Conservation (phyloP, 805 yeast species). For the Komagataella mondaviorum region DNA sequence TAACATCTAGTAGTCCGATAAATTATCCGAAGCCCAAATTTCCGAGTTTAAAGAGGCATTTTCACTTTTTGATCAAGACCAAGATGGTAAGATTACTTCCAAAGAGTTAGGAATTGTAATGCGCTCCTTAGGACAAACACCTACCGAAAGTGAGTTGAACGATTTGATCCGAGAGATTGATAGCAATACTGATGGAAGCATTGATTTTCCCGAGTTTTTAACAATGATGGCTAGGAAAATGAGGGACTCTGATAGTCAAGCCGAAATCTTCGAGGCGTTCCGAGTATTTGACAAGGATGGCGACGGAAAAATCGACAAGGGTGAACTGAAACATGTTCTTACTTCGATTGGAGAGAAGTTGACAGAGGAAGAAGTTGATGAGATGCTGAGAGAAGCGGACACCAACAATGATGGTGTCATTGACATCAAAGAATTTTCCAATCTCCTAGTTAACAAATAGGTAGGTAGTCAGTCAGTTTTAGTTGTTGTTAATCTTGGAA, state of each 20-base stretch:
- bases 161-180: constrained; percentile 98
- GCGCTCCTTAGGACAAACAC: constrained; percentile 98
- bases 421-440: constrained; percentile 93
- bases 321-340: constrained; percentile 92
- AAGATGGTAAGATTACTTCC: constrained; percentile 94
- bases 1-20: constrained; percentile 1
- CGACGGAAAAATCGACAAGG: constrained; percentile 92
- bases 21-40: constrained; percentile 91
- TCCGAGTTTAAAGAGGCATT: constrained; percentile 97
- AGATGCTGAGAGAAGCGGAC: constrained; percentile 93
- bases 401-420: constrained; percentile 95
- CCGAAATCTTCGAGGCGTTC: constrained; percentile 94
- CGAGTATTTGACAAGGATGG: constrained; percentile 95
- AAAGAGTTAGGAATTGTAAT: constrained; percentile 94
- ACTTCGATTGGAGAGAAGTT: constrained; percentile 96
- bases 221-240: constrained; percentile 87
- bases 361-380: constrained; percentile 93
- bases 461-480: not conserved
- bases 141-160: constrained; percentile 89
- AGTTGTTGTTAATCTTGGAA: not conserved
- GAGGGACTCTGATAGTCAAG: constrained; percentile 95
- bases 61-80: constrained; percentile 90
- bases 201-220: constrained; percentile 71
- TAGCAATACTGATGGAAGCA: constrained; percentile 84
- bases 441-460: constrained; percentile 67